These are phyloP conservation scores for Curvularia sp. DNA, from an alignment of 2,329 filamentous ascomycete species.

Conservation along the genomic window DNA sequence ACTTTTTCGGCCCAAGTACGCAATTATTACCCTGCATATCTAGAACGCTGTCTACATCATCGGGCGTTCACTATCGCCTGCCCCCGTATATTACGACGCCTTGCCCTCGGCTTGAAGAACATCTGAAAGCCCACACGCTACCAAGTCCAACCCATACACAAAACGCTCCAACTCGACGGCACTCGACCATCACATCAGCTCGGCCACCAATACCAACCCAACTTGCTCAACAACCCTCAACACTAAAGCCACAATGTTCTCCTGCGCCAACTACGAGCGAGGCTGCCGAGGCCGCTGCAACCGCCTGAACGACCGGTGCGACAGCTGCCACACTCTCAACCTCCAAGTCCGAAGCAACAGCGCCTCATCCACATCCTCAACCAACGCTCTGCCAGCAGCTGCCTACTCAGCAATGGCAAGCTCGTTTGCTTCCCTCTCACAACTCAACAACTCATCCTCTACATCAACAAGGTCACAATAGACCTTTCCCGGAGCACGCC, in stretches of 20 bases:
- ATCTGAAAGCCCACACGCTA: conserved; percentile 4
- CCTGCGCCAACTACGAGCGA: conserved; percentile 54
- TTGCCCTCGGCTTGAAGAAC: conserved; percentile 7
- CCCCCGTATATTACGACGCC: conserved; percentile 37
- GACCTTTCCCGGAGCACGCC: background rate
- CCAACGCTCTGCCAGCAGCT: conserved; percentile 30
- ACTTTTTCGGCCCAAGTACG: conserved; percentile 29
- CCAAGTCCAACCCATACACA: conserved; percentile 9
- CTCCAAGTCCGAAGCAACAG: conserved; percentile 45
- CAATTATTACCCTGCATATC: conserved; percentile 34
- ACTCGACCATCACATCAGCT: conserved; percentile 4
- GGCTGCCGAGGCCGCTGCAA: conserved; percentile 54
- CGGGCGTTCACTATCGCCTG: conserved; percentile 32
- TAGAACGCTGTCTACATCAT: conserved; percentile 36
- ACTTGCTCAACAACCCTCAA: background rate
- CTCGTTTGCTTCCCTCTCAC: conserved; percentile 51
- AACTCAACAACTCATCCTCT: conserved; percentile 33
- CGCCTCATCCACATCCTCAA: conserved; percentile 43
- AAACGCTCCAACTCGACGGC: conserved; percentile 2
- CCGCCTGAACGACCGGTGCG: conserved; percentile 45
- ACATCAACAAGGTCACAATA: conserved; percentile 35
- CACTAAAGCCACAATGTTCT: conserved; percentile 48
- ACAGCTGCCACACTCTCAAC: conserved; percentile 51
- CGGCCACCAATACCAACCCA: background rate
- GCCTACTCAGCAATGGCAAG: conserved; percentile 51